Base-by-base conservation (phyloP, 202 grass and related monocot species). In the Zoysia matrella region DNA sequence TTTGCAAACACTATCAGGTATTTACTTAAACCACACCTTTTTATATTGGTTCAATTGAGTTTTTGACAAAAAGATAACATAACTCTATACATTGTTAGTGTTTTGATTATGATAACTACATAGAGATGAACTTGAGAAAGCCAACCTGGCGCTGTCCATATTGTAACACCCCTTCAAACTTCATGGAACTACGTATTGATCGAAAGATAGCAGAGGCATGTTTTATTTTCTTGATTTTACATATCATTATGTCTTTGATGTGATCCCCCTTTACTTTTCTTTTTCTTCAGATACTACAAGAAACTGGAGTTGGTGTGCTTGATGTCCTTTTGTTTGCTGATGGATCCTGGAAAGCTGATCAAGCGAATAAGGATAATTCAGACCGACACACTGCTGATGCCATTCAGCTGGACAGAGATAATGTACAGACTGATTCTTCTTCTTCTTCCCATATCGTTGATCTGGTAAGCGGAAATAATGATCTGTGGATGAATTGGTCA, bases 1-100 rank as follows among this genome's bases (percentile, higher is more conserved):
- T 93, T 69, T 99, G 96, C 87, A 99, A 91, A 79, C 96, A 99
- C 86, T 91, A 91, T 85, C 93, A 96, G 91, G 96, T 98, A 72
- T 73, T 80, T 10, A 42, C 54, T 79, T 83, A 15, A 68, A 68
- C 66, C 16, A 71, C 52, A 1, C 65, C 61, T 66, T 88, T 75
- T 83, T 71, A 67, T 79, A 57, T 65, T 80, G 12, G 15, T 75
- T 72, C 36, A 4, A 15, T 60, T 5, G 3, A 2, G 22, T 30
- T 36, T 67, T 83, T 70, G 3, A 72, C 58, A 80, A 44, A 69
- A 61, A 82, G 52, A 50, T 82, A 63, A 82, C 50, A 46, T 64
- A 43, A 4, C 11, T 16, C 22, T 30, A 2, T 82, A 60, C 80
- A 75, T 3, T 79, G 30, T 56, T 66, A 90, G 96, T 99, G 92